Evolutionary conservation across 768 basidiomycete genomes (phyloP).

Genomic region (Terana coerulea): DNA sequence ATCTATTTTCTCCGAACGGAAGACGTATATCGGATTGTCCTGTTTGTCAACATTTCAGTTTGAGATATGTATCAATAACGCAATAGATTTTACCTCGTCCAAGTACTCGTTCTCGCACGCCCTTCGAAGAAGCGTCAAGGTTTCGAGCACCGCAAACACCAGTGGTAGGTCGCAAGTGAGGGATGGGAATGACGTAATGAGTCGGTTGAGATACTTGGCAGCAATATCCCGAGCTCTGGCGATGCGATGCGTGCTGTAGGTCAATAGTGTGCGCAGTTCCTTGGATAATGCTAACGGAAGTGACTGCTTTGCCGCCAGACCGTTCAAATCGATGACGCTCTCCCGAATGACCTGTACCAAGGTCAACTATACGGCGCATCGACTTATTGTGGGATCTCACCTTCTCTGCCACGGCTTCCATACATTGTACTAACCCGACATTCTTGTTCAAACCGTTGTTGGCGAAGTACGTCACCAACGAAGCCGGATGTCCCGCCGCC

Average conservation of each 20-base stretch:
- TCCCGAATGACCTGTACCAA: slow-evolving; percentile 69
- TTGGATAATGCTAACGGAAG: slow-evolving; percentile 63
- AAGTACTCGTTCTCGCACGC: slow-evolving; percentile 88
- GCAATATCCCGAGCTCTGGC: slow-evolving; percentile 80
- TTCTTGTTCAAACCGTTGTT: slow-evolving; percentile 82
- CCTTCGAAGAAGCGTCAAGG: slow-evolving; percentile 81
- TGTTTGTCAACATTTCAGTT: slow-evolving; percentile 28
- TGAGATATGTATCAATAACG: not conserved
- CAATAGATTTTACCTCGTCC: slow-evolving; percentile 63
- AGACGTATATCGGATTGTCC: slow-evolving; percentile 88
- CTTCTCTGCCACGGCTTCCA: slow-evolving; percentile 87
- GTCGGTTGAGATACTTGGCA: slow-evolving; percentile 73
- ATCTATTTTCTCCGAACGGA: slow-evolving; percentile 70
- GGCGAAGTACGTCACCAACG: slow-evolving; percentile 81
- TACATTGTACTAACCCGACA: slow-evolving; percentile 60
- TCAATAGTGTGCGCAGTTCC: slow-evolving; percentile 73
- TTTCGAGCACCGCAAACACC: slow-evolving; percentile 87
- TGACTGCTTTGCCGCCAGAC: slow-evolving; percentile 75
- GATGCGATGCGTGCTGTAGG: slow-evolving; percentile 79
- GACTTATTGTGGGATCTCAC: too few species aligned
- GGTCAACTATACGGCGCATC: not conserved
- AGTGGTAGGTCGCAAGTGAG: slow-evolving; percentile 88
- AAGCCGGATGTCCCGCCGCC: slow-evolving; percentile 72
- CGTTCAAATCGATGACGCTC: slow-evolving; percentile 67
- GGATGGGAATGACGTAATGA: slow-evolving; percentile 91